Evolutionary conservation across 176 grass and related monocot genomes (phyloP), one percentile per base, ranked within the genome.

Genomic region (Hordeum marinum): DNA sequence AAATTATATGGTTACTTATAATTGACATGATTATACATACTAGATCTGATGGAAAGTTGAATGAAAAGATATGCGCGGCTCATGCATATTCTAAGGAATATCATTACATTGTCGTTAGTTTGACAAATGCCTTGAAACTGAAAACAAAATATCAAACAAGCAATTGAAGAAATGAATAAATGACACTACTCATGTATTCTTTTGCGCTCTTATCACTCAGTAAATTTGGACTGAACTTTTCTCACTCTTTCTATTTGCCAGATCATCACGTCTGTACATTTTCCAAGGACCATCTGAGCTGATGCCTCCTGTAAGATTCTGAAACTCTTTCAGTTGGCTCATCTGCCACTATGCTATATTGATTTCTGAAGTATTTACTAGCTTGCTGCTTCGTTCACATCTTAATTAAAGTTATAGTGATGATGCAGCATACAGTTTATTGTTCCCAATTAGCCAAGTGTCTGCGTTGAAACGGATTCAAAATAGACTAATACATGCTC

Each of bases 201-300:
- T 63, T 85, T 20, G n/a, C 54, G 39, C 29, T 48, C 9, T 58
- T 74, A 68, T 81, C 63, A 85, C 39, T 48, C 25, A 26, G 34
- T 74, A 25, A 54, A 66, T 27, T 80, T 32, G 41, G 68, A 85
- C 21, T 85, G 18, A 75, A 42, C 32, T 72, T 73, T 81, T 36
- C 27, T 83, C 72, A 31, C 74, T 70, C 61, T 25, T 75, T 36
- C 20, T 79, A 36, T 87, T 62, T 63, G 23, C 72, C 87, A 95
- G 96, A 36, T 98, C 96, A 48, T 90, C 91, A 21, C 89, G 96
- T 23, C 42, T 98, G 74, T 98, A 98, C 85, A 87, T 94, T 83
- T 94, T 98, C 40, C 96, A 98, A 89, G 96, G 96, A 73, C 96
- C 96, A 41, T 87, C 89, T 82, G 91, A 98, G 40, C 79, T 98